Evolutionary conservation across 257 asterid genomes (phyloP).

Genomic region (Plectranthus barbatus): DNA sequence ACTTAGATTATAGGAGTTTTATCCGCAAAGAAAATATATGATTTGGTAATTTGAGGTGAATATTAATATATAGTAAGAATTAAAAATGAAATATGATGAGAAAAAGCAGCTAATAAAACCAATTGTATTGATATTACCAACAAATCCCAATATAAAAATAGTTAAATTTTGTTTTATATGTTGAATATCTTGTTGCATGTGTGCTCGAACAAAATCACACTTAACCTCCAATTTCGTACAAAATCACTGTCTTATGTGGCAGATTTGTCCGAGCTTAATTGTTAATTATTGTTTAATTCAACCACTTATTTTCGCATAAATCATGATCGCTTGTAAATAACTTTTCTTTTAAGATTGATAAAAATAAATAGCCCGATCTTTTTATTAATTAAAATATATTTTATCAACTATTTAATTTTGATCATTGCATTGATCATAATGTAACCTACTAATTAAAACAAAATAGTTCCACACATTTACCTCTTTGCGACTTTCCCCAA

Average conservation of each 20-base stretch:
- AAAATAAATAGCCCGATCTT: no score
- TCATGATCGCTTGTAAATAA: not conserved
- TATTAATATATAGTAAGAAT: not conserved
- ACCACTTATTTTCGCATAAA: not conserved
- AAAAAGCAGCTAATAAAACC: constrained; percentile 32
- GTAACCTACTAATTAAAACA: no score
- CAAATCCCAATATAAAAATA: not conserved
- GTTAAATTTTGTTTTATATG: not conserved
- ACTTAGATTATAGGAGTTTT: no score
- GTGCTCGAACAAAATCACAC: not conserved
- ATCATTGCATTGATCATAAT: no score
- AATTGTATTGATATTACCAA: constrained; percentile 13
- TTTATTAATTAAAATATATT: no score
- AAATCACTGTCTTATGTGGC: not conserved
- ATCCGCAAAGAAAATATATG: not conserved
- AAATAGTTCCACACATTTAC: no score
- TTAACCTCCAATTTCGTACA: not conserved
- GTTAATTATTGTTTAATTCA: not conserved
- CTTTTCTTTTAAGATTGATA: no score
- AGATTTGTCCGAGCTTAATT: not conserved
- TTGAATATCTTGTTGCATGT: not conserved
- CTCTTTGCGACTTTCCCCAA: no score
- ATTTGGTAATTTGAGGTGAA: not conserved
- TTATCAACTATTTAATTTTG: no score
- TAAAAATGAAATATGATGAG: not conserved